Evolutionary conservation across 1,284 basidiomycete genomes (phyloP).

Genomic region (Leccinum cinnamomeum): DNA sequence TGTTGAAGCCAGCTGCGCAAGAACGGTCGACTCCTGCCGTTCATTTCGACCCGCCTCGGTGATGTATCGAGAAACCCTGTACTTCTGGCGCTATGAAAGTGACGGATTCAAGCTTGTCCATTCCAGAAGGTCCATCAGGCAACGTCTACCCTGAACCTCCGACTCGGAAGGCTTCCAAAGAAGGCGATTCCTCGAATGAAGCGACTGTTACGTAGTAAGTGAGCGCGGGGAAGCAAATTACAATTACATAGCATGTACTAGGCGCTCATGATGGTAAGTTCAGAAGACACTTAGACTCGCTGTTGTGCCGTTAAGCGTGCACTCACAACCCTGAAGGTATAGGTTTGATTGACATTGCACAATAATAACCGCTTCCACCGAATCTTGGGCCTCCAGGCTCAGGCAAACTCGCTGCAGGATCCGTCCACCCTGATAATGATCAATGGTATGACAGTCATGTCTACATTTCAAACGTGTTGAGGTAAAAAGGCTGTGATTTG

Average conservation of each 20-base stretch:
- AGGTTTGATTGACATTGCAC: background rate
- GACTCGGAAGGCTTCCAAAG: background rate
- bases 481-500: background rate
- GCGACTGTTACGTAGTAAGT: background rate
- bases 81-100: background rate
- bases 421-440: background rate
- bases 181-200: background rate
- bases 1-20: background rate
- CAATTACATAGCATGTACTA: background rate
- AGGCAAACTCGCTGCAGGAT: background rate
- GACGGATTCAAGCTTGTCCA: background rate
- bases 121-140: background rate
- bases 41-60: background rate
- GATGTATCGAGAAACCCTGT: background rate
- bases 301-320: background rate
- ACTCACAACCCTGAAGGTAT: background rate
- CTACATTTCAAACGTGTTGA: background rate
- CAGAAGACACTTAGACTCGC: background rate
- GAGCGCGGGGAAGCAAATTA: background rate
- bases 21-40: background rate
- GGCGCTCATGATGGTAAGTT: background rate
- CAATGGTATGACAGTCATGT: background rate
- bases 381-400: background rate
- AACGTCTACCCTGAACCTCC: background rate
- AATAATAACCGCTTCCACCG: background rate